Conservation (phyloP, 148 eudicot species). For the Rhododendron henanense region DNA sequence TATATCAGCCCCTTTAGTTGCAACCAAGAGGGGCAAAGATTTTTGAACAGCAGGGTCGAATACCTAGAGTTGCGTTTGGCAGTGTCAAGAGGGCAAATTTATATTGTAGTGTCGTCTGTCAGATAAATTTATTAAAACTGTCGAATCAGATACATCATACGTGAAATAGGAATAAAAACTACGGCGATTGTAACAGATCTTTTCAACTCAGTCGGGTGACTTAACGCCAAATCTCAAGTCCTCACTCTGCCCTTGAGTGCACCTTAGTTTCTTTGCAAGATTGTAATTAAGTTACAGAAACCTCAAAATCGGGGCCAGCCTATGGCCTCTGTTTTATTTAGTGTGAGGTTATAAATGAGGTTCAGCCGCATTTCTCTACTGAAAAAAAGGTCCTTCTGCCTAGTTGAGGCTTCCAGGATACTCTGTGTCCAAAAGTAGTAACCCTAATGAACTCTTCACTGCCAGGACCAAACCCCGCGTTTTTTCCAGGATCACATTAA, state of each 20-base stretch:
- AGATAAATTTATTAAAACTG: not conserved
- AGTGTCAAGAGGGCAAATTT: not conserved
- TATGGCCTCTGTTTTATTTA: not conserved
- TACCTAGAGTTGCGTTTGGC: not conserved
- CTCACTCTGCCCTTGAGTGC: not conserved
- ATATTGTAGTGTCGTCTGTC: not conserved
- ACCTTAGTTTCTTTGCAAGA: not conserved
- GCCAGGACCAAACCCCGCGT: constrained; percentile 68
- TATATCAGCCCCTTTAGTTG: not conserved
- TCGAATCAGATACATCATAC: no score
- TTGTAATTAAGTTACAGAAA: not conserved
- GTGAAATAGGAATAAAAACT: not conserved
- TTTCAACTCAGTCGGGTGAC: no score
- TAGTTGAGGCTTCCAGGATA: constrained; percentile 58
- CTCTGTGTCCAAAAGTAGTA: constrained; percentile 61
- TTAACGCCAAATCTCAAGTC: no score
- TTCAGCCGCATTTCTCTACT: not conserved
- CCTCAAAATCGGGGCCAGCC: not conserved
- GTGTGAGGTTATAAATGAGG: not conserved
- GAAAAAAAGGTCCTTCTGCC: constrained; percentile 42
- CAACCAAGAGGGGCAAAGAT: not conserved
- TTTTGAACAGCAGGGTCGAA: not conserved
- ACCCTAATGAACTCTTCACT: constrained; percentile 71
- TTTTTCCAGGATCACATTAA: constrained; percentile 61
- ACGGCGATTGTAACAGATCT: not conserved